Conservation (phyloP, 805 yeast genomes). For the Barnettozyma pratensis region DNA sequence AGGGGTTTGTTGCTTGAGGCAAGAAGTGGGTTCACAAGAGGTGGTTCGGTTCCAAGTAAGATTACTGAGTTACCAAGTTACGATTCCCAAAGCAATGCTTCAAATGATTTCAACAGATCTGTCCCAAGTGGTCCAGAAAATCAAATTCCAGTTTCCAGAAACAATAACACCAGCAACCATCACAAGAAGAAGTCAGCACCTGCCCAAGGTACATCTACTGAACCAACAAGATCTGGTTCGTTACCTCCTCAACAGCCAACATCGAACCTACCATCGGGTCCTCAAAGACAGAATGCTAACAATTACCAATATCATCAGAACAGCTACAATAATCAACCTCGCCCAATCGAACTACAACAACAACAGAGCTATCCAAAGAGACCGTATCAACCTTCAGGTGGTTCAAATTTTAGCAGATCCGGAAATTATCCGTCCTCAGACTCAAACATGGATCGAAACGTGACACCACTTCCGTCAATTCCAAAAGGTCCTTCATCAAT, state of each 20-base stretch:
- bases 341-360: too few species aligned
- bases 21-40: slow-evolving; percentile 16
- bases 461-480: background rate
- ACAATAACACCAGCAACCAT: background rate
- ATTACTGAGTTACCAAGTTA: too few species aligned
- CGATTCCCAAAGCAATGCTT: too few species aligned
- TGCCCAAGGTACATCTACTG: background rate
- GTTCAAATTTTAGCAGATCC: background rate
- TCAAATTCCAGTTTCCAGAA: background rate
- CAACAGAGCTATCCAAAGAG: too few species aligned
- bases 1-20: slow-evolving; percentile 30
- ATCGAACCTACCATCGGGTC: background rate
- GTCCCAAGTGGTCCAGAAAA: background rate
- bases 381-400: too few species aligned
- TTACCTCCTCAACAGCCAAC: background rate
- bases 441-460: too few species aligned
- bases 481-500: background rate
- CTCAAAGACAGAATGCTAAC: too few species aligned
- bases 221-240: background rate
- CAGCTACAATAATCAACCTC: too few species aligned
- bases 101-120: too few species aligned
- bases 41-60: background rate
- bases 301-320: too few species aligned
- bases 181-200: background rate
- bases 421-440: background rate